Evolutionary conservation across 208 protist genomes (phyloP), one percentile per base, ranked within the genome.

Genomic region (Acanthamoeba rhysodes): DNA sequence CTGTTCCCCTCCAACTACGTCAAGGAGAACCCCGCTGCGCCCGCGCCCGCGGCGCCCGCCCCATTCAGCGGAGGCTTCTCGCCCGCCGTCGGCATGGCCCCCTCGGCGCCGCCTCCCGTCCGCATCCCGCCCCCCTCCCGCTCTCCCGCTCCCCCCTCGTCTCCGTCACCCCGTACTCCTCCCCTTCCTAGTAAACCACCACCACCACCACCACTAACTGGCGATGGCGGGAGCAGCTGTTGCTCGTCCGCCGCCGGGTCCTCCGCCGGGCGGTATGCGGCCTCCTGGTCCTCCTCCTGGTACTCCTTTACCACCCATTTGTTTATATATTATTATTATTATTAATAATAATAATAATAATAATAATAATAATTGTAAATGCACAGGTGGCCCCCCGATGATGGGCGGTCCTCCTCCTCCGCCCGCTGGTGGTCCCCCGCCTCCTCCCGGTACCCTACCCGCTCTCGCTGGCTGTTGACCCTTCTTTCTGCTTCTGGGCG

Each of bases 1-100:
- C 68, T 76, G 68, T 76, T 76, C 32, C 68, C 68, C 68, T 88
- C 80, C 80, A 88, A 88, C 45, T 88, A 88, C 32, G 80, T 88
- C 32, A 88, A 88, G 53, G 80, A 88, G 48, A 55, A 88, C 20
- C 48, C 80, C n/a, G 37, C 80, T 20, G 80, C 48, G n/a, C n/a
- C n/a, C n/a, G n/a, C n/a, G n/a, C n/a, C n/a, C 48, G 5, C 80
- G 5, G 80, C 18, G 9, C 68, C 68, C 32, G 24, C 68, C 68
- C 68, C 68, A 5, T 6, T 16, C 32, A 37, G 29, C 24, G 68
- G 68, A 41, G 29, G 68, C 29, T n/a, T n/a, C 68, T 76, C 32
- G 24, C 29, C 68, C 24, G 18, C 32, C 9, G 9, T 37, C 68
- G 29, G 29, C 32, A 57, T 57, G 50, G 50, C 50, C 14, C 50